These are phyloP conservation scores for Persicaria tinctoria DNA, from an alignment of 148 eudicot genomes.

Conservation along the genomic window DNA sequence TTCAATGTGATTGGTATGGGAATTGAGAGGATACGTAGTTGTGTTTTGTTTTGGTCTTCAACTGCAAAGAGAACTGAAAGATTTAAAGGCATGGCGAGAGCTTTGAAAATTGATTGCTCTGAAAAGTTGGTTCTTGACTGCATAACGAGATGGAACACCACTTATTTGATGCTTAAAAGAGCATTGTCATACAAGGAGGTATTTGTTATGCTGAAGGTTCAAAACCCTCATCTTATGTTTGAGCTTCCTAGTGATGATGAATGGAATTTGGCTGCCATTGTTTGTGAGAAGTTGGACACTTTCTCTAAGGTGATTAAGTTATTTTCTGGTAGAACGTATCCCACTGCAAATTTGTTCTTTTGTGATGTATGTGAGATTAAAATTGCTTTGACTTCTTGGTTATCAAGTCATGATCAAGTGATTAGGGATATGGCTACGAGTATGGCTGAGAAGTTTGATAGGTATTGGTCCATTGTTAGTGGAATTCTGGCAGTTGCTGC, in stretches of 20 bases:
- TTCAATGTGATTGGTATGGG: conserved; percentile 3
- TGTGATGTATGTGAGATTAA: conserved; percentile 3
- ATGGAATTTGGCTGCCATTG: conserved; percentile 6
- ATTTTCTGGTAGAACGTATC: conserved; percentile 4
- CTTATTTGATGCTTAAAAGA: conserved; percentile 13
- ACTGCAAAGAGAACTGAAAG: conserved; percentile 13
- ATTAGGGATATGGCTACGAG: neutral
- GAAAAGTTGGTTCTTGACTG: conserved; percentile 11
- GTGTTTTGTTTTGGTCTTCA: conserved; percentile 7
- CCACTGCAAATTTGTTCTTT: conserved; percentile 8
- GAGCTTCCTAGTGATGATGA: conserved; percentile 6
- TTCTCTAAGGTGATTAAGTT: conserved; percentile 5
- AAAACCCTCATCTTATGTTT: neutral
- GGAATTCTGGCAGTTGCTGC: conserved; percentile 5
- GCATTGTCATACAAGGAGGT: conserved; percentile 15
- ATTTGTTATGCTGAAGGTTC: conserved; percentile 5
- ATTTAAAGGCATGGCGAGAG: neutral
- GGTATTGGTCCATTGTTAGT: conserved; percentile 10
- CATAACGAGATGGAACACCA: conserved; percentile 13
- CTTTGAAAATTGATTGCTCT: neutral
- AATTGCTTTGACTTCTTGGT: neutral
- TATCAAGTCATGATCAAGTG: neutral
- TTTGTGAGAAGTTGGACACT: conserved; percentile 15
- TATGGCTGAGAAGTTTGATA: conserved; percentile 13
- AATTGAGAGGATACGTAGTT: conserved; percentile 11